Evolutionary conservation across 2,329 filamentous ascomycete genomes (phyloP).

Genomic region (Cadophora malorum): DNA sequence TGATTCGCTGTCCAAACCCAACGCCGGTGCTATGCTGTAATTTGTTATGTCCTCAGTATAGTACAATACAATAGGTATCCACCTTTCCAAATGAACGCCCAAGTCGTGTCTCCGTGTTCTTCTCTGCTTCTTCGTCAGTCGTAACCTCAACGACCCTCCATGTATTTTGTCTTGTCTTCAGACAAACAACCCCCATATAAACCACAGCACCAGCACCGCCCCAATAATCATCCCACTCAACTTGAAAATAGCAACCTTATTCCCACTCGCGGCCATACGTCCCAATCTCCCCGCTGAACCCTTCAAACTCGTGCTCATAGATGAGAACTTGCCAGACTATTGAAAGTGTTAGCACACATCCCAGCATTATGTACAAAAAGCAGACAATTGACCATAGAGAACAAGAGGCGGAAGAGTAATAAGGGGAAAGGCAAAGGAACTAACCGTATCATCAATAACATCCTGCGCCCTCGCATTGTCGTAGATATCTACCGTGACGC

Average conservation of each 20-base stretch:
- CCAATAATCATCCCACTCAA: slow-evolving; percentile 82
- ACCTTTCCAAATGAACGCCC: slow-evolving; percentile 13
- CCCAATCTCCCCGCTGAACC: slow-evolving; percentile 83
- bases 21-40: slow-evolving; percentile 45
- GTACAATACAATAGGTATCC: slow-evolving; percentile 34
- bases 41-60: slow-evolving; percentile 38
- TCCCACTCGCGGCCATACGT: slow-evolving; percentile 89
- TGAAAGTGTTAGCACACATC: slow-evolving; percentile 22
- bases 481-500: slow-evolving; percentile 97
- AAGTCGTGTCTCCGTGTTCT: not conserved
- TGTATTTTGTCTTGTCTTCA: slow-evolving; percentile 24
- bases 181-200: slow-evolving; percentile 45
- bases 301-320: slow-evolving; percentile 81
- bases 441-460: slow-evolving; percentile 85
- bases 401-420: not conserved
- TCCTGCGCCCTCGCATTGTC: slow-evolving; percentile 90
- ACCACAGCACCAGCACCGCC: slow-evolving; percentile 76
- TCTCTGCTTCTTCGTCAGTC: not conserved
- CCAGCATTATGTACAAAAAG: no score
- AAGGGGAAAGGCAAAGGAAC: slow-evolving; percentile 42
- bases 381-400: no score
- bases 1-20: slow-evolving; percentile 23
- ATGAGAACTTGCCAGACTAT: slow-evolving; percentile 88
- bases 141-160: not conserved
- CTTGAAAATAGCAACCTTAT: slow-evolving; percentile 90